Evolutionary conservation across 129 eudicot genomes (phyloP).

Genomic region (Pittosporum tobira): DNA sequence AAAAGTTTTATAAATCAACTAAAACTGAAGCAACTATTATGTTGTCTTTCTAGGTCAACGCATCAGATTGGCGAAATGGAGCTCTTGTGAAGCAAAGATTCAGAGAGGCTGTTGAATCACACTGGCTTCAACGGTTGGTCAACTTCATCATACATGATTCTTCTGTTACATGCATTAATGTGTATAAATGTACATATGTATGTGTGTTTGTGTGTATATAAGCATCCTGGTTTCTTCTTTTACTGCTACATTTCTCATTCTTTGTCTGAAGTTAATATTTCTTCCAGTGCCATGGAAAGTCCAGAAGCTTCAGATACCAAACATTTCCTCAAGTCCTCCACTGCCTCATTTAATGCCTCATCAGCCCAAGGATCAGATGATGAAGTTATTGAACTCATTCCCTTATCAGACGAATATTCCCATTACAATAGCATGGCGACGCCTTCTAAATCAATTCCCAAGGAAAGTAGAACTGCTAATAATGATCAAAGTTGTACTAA

Average conservation of each 20-base stretch:
- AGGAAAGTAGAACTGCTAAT: constrained; percentile 22
- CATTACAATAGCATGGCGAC: constrained; percentile 17
- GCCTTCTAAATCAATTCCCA: constrained; percentile 7
- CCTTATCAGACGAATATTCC: constrained; percentile 45
- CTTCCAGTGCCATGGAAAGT: constrained; percentile 57
- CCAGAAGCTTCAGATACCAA: constrained; percentile 28
- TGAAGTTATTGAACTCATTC: constrained; percentile 42
- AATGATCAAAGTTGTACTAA: constrained; percentile 43
- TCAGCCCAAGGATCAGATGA: constrained; percentile 23
- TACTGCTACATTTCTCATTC: constrained; percentile 14
- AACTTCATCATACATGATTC: constrained; percentile 4
- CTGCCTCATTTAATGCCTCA: constrained; percentile 14
- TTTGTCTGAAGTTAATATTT: constrained; percentile 5
- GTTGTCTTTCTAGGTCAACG: constrained; percentile 50
- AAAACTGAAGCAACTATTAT: constrained; percentile 6
- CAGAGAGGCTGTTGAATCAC: constrained; percentile 93
- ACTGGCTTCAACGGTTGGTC: constrained; percentile 72
- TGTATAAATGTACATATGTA: no score
- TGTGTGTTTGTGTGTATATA: not conserved
- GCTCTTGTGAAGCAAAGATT: constrained; percentile 89
- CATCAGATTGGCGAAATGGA: constrained; percentile 94
- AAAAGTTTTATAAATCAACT: not conserved
- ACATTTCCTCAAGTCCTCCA: constrained; percentile 29
- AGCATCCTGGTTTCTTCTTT: constrained; percentile 6
- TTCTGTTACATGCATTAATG: not conserved